Evolutionary conservation across 2,329 filamentous ascomycete genomes (phyloP), one percentile per base, ranked within the genome.

Genomic region (Aspergillus quadrilineatus): DNA sequence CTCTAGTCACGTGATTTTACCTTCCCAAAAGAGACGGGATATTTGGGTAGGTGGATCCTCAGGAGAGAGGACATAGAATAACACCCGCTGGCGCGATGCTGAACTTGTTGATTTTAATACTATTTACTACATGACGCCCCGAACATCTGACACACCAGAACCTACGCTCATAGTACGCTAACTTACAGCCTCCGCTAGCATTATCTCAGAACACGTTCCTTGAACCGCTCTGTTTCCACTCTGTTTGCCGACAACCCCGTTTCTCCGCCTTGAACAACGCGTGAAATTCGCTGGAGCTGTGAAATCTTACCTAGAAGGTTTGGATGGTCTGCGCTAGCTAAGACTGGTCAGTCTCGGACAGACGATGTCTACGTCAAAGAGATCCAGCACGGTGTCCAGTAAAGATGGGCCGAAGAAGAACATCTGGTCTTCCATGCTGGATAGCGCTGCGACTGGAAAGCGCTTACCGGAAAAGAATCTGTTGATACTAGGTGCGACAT

Each of bases 351-450:
- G 65, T 66, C 64, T 69, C 64, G 67, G 71, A 66, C 67, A 71
- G 63, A 72, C 64, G 58, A 70, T 74, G 69, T 72, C 73, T 54
- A 72, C 65, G 49, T 64, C 70, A 61, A 75, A 67, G 49, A 71
- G 69, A 60, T 61, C 61, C 57, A 65, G 62, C 53, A 55, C 65
- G 42, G 66, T 76, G 34, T 70, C 74, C 36, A 82, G 79, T 74
- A 87, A 89, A 66, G 87, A 88, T 73, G 77, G 77, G 44, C 76
- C 79, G 62, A 92, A 90, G 78, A 90, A 90, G 76, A 90, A 96
- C 71, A 87, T 97, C 75, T 97, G 93, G 93, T 92, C 89, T 59
- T 92, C 90, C 44, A 90, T 97, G 89, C 82, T 97, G 64, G 90
- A 95, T 74, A 88, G 85, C 52, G 92, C 94, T 65, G 91, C 92